A percentile compares a stretch with the other conserved stretches of the same genome.
Evolutionary conservation across 441 rosid genomes (phyloP).

Genomic region (Croton laevigatus): DNA sequence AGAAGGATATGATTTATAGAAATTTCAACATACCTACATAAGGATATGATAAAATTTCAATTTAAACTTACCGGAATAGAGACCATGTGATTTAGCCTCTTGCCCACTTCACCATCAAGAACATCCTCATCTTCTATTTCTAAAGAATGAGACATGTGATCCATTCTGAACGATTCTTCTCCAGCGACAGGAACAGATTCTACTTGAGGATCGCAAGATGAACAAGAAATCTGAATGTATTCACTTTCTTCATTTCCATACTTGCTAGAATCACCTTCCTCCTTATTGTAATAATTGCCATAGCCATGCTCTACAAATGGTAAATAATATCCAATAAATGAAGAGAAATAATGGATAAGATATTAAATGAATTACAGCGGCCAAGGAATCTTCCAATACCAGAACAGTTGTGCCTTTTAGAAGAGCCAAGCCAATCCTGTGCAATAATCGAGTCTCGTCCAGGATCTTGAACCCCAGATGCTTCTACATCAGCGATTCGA

Average conservation of each 20-base stretch:
- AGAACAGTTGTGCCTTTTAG: conserved; percentile 18
- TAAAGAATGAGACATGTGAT: conserved; percentile 36
- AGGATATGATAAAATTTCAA: background rate
- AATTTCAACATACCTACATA: background rate
- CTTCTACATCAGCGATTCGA: conserved; percentile 53
- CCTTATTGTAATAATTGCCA: conserved; percentile 23
- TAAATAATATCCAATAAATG: conserved; percentile 10
- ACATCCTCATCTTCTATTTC: conserved; percentile 57
- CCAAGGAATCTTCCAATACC: conserved; percentile 29
- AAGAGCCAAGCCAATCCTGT: conserved; percentile 58
- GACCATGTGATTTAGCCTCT: conserved; percentile 77
- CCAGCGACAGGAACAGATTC: conserved; percentile 6
- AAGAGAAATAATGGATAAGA: conserved; percentile 10
- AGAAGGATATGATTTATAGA: background rate
- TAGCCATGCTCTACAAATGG: conserved; percentile 33
- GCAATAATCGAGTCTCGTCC: conserved; percentile 49
- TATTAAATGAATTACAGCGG: conserved; percentile 15
- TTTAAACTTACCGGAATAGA: conserved; percentile 74
- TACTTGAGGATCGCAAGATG: conserved; percentile 14
- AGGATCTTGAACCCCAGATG: conserved; percentile 38
- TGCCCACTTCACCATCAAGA: conserved; percentile 78
- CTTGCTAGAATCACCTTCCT: conserved; percentile 25
- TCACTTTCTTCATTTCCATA: conserved; percentile 27
- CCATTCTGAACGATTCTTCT: conserved; percentile 25
- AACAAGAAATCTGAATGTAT: conserved; percentile 19